These are phyloP conservation scores for Diddensiella santjacobensis DNA, from an alignment of 805 yeast species.

Conservation along the genomic window DNA sequence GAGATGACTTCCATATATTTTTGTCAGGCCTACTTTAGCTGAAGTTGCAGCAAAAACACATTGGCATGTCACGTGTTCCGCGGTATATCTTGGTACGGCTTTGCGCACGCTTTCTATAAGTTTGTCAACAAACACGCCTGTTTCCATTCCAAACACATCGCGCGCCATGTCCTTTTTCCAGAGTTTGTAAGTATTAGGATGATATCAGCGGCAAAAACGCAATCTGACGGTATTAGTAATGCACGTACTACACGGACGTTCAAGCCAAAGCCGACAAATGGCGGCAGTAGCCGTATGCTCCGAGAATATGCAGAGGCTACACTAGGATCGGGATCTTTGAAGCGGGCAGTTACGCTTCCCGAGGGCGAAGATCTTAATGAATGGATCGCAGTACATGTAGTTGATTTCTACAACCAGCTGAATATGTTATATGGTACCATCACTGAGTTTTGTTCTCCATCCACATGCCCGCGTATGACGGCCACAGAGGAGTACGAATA, in stretches of 20 bases:
- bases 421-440: slow-evolving; percentile 95
- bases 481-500: slow-evolving; percentile 97
- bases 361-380: slow-evolving; percentile 87
- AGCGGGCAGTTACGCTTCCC: slow-evolving; percentile 91
- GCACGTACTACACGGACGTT: slow-evolving; percentile 35
- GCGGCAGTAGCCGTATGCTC: slow-evolving; percentile 39
- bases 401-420: slow-evolving; percentile 91
- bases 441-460: slow-evolving; percentile 93
- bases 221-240: slow-evolving; percentile 13
- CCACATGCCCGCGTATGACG: slow-evolving; percentile 94
- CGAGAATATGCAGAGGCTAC: slow-evolving; percentile 92
- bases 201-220: neutral
- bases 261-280: slow-evolving; percentile 31
- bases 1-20: too few species aligned
- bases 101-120: too few species aligned
- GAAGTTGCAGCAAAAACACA: too few species aligned
- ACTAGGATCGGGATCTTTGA: slow-evolving; percentile 83
- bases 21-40: too few species aligned
- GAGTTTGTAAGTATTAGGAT: slow-evolving; percentile 16
- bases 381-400: slow-evolving; percentile 98
- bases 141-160: too few species aligned
- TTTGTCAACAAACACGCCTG: too few species aligned
- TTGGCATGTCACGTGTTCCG: too few species aligned
- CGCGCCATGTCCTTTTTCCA: slow-evolving; percentile 24
- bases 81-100: too few species aligned